These are phyloP conservation scores for Phragmites australis DNA, from an alignment of 176 grass and related monocot genomes.

Conservation along the genomic window DNA sequence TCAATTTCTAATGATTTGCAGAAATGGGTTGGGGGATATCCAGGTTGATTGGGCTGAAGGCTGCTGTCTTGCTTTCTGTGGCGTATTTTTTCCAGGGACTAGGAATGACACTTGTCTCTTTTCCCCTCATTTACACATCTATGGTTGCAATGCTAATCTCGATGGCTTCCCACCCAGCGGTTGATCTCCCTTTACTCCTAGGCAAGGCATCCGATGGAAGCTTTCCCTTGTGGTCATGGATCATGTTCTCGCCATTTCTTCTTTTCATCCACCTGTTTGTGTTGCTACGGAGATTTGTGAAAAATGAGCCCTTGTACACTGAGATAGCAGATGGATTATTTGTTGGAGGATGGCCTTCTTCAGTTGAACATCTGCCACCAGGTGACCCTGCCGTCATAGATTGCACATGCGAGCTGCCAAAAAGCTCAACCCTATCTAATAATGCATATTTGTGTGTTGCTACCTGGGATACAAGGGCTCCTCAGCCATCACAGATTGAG, in stretches of 20 bases:
- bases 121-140: constrained; percentile 61
- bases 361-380: constrained; percentile 62
- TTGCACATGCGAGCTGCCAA: constrained; percentile 94
- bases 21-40: constrained; percentile 81
- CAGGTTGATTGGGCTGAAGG: constrained; percentile 64
- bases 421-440: constrained; percentile 46
- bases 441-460: constrained; percentile 78
- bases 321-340: constrained; percentile 76
- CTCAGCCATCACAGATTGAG: constrained; percentile 71
- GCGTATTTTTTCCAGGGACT: constrained; percentile 51
- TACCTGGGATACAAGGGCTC: constrained; percentile 86
- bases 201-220: constrained; percentile 67
- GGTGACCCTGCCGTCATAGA: constrained; percentile 77
- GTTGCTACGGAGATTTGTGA: constrained; percentile 64
- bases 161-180: constrained; percentile 71
- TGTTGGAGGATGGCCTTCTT: constrained; percentile 94
- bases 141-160: constrained; percentile 63
- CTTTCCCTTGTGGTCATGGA: constrained; percentile 83
- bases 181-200: constrained; percentile 79
- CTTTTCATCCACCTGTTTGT: constrained; percentile 71
- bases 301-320: constrained; percentile 72
- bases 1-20: constrained; percentile 18
- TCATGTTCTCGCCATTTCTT: constrained; percentile 78
- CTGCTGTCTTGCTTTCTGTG: constrained; percentile 46
- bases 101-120: constrained; percentile 44